phyloP scores from a whole-genome alignment of 805 yeast genomes.

The Ogataea ramenticola region DNA sequence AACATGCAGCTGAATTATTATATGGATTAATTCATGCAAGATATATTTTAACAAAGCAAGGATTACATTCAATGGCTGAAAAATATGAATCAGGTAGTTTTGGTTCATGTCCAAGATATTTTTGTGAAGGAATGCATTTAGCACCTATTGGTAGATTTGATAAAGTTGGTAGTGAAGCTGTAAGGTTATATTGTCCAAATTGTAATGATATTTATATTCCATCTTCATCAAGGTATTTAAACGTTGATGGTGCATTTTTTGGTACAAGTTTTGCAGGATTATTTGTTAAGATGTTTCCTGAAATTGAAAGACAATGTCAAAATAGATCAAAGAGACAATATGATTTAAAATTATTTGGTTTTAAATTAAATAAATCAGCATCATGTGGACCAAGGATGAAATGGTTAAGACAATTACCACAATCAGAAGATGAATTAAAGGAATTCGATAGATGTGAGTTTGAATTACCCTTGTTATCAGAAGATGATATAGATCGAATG shows the following conservation, averaged over 20 bases:
- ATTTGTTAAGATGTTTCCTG: slow-evolving; percentile 87
- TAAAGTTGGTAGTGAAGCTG: slow-evolving; percentile 86
- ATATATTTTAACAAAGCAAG: slow-evolving; percentile 81
- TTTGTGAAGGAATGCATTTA: slow-evolving; percentile 83
- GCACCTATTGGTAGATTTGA: slow-evolving; percentile 91
- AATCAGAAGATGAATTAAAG: slow-evolving; percentile 47
- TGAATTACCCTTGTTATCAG: slow-evolving; percentile 40
- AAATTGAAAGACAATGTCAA: slow-evolving; percentile 69
- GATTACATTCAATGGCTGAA: slow-evolving; percentile 86
- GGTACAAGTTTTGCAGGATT: slow-evolving; percentile 95
- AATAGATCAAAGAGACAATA: slow-evolving; percentile 50
- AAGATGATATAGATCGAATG: slow-evolving; percentile 24
- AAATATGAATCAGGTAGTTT: slow-evolving; percentile 85
- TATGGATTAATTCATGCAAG: slow-evolving; percentile 95
- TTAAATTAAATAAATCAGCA: slow-evolving; percentile 67
- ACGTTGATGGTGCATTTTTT: slow-evolving; percentile 94
- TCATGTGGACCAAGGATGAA: slow-evolving; percentile 89
- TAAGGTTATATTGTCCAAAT: slow-evolving; percentile 87
- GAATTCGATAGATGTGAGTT: slow-evolving; percentile 65
- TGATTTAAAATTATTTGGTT: slow-evolving; percentile 81
- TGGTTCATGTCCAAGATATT: slow-evolving; percentile 86
- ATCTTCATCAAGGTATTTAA: slow-evolving; percentile 73
- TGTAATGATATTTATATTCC: slow-evolving; percentile 91
- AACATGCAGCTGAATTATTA: slow-evolving; percentile 84
- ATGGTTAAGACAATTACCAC: slow-evolving; percentile 84